Evolutionary conservation across 2,329 filamentous ascomycete species (phyloP).

Genomic region (Ophiostoma populinum): DNA sequence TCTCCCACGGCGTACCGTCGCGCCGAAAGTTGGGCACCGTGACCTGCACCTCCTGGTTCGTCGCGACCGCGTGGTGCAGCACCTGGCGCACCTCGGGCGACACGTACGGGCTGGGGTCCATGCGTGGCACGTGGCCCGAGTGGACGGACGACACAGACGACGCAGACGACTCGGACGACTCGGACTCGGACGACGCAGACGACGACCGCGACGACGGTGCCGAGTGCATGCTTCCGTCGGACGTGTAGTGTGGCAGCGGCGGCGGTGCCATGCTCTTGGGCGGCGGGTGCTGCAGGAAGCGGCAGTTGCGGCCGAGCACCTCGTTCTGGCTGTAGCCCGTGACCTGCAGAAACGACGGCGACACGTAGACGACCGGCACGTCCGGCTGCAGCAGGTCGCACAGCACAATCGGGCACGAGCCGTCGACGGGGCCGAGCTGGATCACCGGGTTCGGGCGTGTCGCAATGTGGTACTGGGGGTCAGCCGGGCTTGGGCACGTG

Average conservation of each 20-base stretch:
- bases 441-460: constrained; percentile 57
- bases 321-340: constrained; percentile 65
- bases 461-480: constrained; percentile 31
- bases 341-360: constrained; percentile 59
- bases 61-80: constrained; percentile 29
- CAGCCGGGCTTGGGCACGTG: not conserved
- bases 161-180: not conserved
- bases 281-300: constrained; percentile 59
- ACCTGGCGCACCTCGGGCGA: constrained; percentile 28
- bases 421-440: constrained; percentile 65
- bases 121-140: not conserved
- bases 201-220: not conserved
- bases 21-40: constrained; percentile 64
- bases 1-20: constrained; percentile 64
- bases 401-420: constrained; percentile 68
- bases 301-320: constrained; percentile 64
- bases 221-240: too few species aligned
- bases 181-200: not conserved
- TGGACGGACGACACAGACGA: not conserved
- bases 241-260: not conserved
- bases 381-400: constrained; percentile 63
- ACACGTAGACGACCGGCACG: constrained; percentile 68
- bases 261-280: not conserved
- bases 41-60: constrained; percentile 28
- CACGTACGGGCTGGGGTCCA: not conserved